Base-by-base conservation (phyloP, 176 grass and related monocot species). In the Cenchrus fungigraminus region DNA sequence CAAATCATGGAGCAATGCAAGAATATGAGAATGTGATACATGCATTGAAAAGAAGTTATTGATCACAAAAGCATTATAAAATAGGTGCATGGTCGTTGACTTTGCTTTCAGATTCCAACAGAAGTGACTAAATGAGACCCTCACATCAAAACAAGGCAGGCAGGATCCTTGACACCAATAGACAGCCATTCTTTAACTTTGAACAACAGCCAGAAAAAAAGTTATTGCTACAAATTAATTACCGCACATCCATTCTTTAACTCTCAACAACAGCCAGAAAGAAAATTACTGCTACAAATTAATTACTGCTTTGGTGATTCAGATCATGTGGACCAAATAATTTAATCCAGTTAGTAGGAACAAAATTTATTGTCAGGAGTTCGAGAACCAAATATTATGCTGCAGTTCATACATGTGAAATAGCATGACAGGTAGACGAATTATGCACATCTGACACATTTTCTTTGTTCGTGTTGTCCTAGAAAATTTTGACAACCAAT, bases 61-160 rank as follows among this genome's bases (percentile, higher is more conserved):
- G 45, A 83, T 64, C 55, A 28, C 10, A 20, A 22, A 51, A 73
- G 45, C 43, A 74, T 74, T 64, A 83, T 34, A 51, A 74, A 83
- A 62, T 34, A 61, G 9, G 25, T 22, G 14, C 55, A 63, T 37
- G 14, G 8, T 72, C 6, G 17, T 31, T 74, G 81, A 83, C 70
- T 53, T 74, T 43, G 3, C 37, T 62, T 73, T 64, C 57, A 63
- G 44, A 34, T 74, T 65, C 14, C 12, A 6, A 13, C 49, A 56
- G 47, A 29, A 64, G 53, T 45, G 67, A 46, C 19, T 5, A 45
- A 43, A 61, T 81, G 45, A 52, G 71, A 51, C 46, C 65, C 10
- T 51, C 42, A 32, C 12, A 57, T 52, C 2, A 15, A 40, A 83
- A 40, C 22, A 49, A 32, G 80, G 54, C 16, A 59, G 29, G 42